Conservation (phyloP, 2,329 filamentous ascomycete species). For the Fusarium pseudoanthophilum region DNA sequence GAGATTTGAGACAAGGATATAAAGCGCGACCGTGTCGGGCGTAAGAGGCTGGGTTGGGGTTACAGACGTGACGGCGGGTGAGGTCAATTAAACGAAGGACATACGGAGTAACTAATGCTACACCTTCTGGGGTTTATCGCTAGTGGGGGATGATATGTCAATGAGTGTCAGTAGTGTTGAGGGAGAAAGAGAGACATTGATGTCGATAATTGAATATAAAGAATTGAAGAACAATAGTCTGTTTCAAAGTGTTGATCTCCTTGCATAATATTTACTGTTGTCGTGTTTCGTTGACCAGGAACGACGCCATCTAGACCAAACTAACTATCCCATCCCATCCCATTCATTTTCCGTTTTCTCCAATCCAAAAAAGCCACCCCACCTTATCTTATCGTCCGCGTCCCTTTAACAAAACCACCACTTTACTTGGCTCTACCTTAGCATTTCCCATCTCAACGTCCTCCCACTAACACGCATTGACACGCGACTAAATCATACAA, state of each 20-base stretch:
- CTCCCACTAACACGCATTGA: conserved; percentile 30
- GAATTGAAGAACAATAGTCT: neutral
- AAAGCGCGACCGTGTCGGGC: conserved; percentile 30
- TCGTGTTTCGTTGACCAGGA: conserved; percentile 25
- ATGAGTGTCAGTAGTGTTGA: neutral
- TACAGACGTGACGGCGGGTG: conserved; percentile 19
- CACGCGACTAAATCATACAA: conserved; percentile 8
- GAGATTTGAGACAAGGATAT: conserved; percentile 8
- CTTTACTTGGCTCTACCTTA: conserved; percentile 1
- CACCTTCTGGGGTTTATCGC: neutral
- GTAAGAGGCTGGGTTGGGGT: conserved; percentile 29
- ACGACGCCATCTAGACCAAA: conserved; percentile 2
- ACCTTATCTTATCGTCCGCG: conserved; percentile 39
- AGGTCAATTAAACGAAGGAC: neutral
- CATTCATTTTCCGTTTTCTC: neutral
- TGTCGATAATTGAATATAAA: neutral
- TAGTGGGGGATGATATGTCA: neutral
- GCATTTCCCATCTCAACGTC: conserved; percentile 14
- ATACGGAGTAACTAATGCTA: neutral
- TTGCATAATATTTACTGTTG: conserved; percentile 21
- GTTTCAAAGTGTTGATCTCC: neutral
- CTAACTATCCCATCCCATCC: neutral
- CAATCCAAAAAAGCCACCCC: conserved; percentile 9
- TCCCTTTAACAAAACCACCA: conserved; percentile 33
- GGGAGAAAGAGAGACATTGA: neutral